phyloP scores from a whole-genome alignment of 75 land plant species.

The Azolla pinnata region DNA sequence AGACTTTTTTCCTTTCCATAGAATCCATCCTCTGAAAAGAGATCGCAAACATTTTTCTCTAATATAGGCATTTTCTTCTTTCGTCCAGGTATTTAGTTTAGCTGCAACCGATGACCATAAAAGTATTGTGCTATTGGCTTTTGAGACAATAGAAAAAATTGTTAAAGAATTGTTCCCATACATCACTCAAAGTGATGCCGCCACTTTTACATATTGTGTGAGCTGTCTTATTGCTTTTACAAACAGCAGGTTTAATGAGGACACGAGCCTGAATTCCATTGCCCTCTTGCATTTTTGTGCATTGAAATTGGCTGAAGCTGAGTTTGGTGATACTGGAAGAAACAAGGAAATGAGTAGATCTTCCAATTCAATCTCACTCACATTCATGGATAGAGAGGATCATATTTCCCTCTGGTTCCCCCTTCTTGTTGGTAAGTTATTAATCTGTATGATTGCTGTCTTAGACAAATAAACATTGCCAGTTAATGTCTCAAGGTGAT shows the following conservation, averaged over 20 bases:
- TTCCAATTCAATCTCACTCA: slow-evolving; percentile 33
- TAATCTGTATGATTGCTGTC: too few species aligned
- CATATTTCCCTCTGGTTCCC: slow-evolving; percentile 97
- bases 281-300: slow-evolving; percentile 85
- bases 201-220: slow-evolving; percentile 77
- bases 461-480: too few species aligned
- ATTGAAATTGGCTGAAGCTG: slow-evolving; percentile 71
- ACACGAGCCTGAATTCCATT: slow-evolving; percentile 76
- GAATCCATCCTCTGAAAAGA: too few species aligned
- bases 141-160: slow-evolving; percentile 84
- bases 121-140: slow-evolving; percentile 63
- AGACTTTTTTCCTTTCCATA: too few species aligned
- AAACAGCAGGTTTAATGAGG: slow-evolving; percentile 58
- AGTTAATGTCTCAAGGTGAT: too few species aligned
- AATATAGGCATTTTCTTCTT: too few species aligned
- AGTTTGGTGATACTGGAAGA: slow-evolving; percentile 37
- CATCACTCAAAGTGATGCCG: slow-evolving; percentile 74
- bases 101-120: slow-evolving; percentile 73
- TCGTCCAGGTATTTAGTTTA: slow-evolving; percentile 51
- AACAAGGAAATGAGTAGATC: slow-evolving; percentile 17
- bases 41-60: too few species aligned
- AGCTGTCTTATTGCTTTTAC: slow-evolving; percentile 67
- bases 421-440: slow-evolving; percentile 72
- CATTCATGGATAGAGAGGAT: slow-evolving; percentile 68
- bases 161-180: slow-evolving; percentile 74